These are phyloP conservation scores for Lecanicillium sp. DNA, from an alignment of 2,329 filamentous ascomycete species.

Conservation along the genomic window DNA sequence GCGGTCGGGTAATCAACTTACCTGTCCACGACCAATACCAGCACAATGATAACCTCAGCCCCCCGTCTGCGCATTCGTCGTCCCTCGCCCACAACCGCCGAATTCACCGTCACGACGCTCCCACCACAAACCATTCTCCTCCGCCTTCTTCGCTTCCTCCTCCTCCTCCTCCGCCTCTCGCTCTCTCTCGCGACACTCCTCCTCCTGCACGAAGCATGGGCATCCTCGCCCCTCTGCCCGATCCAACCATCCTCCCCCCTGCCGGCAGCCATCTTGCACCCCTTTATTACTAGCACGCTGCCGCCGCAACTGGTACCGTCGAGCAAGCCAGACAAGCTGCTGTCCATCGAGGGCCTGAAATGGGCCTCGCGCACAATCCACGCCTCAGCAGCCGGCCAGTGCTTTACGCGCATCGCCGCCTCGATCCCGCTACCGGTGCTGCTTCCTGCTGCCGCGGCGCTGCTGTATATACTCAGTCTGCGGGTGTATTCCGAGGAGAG, in stretches of 20 bases:
- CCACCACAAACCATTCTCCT: slow-evolving; percentile 43
- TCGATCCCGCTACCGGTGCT: slow-evolving; percentile 30
- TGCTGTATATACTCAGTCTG: slow-evolving; percentile 35
- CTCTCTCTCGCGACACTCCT: slow-evolving; percentile 34
- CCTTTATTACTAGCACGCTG: no score
- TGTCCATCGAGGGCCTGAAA: slow-evolving; percentile 16
- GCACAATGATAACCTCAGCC: slow-evolving; percentile 52
- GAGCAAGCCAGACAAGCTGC: slow-evolving; percentile 11
- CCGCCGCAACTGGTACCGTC: slow-evolving; percentile 10
- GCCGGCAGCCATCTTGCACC: no score
- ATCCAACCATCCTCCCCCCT: no score
- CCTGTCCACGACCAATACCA: slow-evolving; percentile 1
- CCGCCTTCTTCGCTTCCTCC: slow-evolving; percentile 34
- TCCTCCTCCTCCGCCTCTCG: slow-evolving; percentile 35
- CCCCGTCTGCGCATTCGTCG: slow-evolving; percentile 55
- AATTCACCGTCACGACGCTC: slow-evolving; percentile 83
- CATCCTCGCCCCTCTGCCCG: slow-evolving; percentile 21
- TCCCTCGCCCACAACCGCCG: slow-evolving; percentile 81
- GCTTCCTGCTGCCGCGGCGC: slow-evolving; percentile 23
- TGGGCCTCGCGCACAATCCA: slow-evolving; percentile 18
- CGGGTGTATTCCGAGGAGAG: slow-evolving; percentile 62
- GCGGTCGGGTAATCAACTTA: no score
- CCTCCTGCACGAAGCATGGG: slow-evolving; percentile 41
- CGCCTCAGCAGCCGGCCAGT: slow-evolving; percentile 22
- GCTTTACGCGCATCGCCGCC: slow-evolving; percentile 22